These are phyloP conservation scores for Xerocomus minutiporus DNA, from an alignment of 1,284 basidiomycete genomes.

Conservation along the genomic window DNA sequence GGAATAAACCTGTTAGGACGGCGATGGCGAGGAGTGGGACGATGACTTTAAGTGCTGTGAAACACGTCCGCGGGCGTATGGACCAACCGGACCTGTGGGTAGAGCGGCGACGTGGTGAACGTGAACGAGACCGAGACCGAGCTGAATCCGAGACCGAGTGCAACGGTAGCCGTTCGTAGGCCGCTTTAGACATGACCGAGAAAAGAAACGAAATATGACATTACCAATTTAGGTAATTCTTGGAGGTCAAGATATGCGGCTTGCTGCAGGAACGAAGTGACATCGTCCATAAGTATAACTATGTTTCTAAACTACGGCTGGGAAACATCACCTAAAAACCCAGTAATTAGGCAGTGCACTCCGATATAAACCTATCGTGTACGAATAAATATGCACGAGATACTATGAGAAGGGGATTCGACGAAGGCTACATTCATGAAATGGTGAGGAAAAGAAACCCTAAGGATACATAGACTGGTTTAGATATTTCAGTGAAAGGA, in stretches of 20 bases:
- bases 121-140: slow-evolving; percentile 16
- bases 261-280: no score
- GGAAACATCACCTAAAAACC: no score
- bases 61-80: slow-evolving; percentile 25
- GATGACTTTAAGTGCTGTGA: slow-evolving; percentile 25
- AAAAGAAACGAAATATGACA: neutral
- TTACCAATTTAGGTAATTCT: neutral
- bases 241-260: no score
- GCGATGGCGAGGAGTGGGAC: slow-evolving; percentile 38
- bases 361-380: neutral
- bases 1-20: slow-evolving; percentile 46
- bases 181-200: slow-evolving; percentile 24
- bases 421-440: slow-evolving; percentile 1
- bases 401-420: no score
- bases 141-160: slow-evolving; percentile 20
- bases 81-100: slow-evolving; percentile 7
- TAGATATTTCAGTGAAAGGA: neutral
- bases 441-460: neutral
- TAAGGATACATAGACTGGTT: neutral
- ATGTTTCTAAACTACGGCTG: no score
- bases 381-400: neutral
- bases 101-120: slow-evolving; percentile 21
- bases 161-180: slow-evolving; percentile 31
- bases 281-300: no score
- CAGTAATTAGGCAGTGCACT: no score